Base-by-base conservation (phyloP, 139 green algal genomes). In the Spirogloea muscicola region DNA sequence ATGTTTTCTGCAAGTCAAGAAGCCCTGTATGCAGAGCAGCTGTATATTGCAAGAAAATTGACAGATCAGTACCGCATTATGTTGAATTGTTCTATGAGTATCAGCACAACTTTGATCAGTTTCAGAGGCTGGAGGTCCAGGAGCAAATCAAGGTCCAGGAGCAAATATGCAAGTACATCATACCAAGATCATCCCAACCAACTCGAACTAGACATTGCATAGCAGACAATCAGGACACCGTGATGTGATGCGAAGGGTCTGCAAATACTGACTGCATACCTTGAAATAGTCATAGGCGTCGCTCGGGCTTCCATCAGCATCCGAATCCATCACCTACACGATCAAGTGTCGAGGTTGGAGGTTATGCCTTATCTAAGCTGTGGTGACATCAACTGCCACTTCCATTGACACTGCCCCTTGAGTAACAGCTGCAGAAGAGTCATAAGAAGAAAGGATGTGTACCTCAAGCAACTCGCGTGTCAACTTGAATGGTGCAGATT, bases 391-490 rank as follows among this genome's bases (percentile, higher is more conserved):
- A 66, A 55, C 46, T n/a, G n/a, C 46, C 46, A 31, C 46, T n/a
- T 55, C 46, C 21, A 55, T 21, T n/a, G n/a, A 31, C 46, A 21
- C 46, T 55, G n/a, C n/a, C 21, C n/a, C 58, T 55, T 55, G 46
- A 55, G 21, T 55, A 21, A 31, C 46, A 55, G 46, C 21, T 21
- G 21, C 21, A 55, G 21, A 21, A 55, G 21, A 55, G 46, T 21
- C 21, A 31, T 55, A 55, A 21, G 21, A 55, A 55, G 21, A 55
- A 21, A 21, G 21, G 46, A 41, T 13, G 13, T 48, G 58, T 18
- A 82, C 87, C 85, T 99, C 93, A 39, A 98, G 79, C 82, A 97
- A 86, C 87, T 99, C 94, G 9, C 93, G 84, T 3, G 92, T 97
- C 13, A 95, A 84, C 84, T 96, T 96, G 82, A 96, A 94, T 40